phyloP scores from a whole-genome alignment of 164 flowering plant genomes.

The Vitis rupestris region DNA sequence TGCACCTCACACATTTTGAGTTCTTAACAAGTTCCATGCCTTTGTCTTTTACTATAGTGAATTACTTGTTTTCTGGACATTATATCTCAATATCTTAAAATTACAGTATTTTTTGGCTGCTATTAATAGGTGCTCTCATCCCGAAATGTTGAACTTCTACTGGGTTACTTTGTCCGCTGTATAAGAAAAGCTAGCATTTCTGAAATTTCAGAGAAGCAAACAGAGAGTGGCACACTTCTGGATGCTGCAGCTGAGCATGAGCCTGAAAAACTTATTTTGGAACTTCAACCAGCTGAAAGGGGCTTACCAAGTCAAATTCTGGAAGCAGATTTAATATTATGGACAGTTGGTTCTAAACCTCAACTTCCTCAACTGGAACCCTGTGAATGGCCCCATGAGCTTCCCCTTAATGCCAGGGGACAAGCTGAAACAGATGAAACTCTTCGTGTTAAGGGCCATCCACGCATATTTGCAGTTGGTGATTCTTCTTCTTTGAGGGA shows the following conservation, averaged over 20 bases:
- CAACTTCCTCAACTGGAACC: conserved; percentile 61
- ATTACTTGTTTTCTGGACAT: conserved; percentile 1
- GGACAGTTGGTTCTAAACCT: conserved; percentile 93
- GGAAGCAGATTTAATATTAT: conserved; percentile 84
- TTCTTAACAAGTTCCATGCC: not conserved
- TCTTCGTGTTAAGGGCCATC: conserved; percentile 94
- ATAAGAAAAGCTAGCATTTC: conserved; percentile 37
- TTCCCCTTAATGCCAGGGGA: conserved; percentile 81
- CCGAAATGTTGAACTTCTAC: conserved; percentile 71
- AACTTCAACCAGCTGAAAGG: conserved; percentile 79
- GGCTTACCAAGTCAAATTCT: conserved; percentile 60
- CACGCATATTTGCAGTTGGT: conserved; percentile 91
- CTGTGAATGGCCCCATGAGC: conserved; percentile 24
- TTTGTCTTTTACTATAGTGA: not conserved
- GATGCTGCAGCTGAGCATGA: conserved; percentile 20
- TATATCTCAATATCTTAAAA: not conserved
- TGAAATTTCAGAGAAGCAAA: conserved; percentile 27
- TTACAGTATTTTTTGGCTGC: not conserved
- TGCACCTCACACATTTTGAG: no score
- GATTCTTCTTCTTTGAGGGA: conserved; percentile 92
- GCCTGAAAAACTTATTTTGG: conserved; percentile 48
- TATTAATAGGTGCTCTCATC: conserved; percentile 73
- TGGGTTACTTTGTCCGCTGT: conserved; percentile 82
- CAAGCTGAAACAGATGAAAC: conserved; percentile 98
- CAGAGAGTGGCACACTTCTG: conserved; percentile 10